phyloP scores from a whole-genome alignment of 306 rosid species.

The Gynostemma pentaphyllum region DNA sequence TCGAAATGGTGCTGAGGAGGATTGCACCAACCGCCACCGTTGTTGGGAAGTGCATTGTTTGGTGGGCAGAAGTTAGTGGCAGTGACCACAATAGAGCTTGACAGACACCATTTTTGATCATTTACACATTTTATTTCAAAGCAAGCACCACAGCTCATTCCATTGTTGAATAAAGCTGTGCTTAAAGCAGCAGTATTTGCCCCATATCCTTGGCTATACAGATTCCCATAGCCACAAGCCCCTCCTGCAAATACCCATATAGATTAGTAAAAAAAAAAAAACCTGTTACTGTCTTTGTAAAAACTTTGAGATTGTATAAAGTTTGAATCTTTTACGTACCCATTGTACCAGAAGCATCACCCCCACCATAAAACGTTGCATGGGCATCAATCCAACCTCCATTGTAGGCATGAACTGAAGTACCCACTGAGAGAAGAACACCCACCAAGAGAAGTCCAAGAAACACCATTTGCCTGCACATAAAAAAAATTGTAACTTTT shows the following conservation, averaged over 20 bases:
- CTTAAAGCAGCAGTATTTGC: constrained; percentile 69
- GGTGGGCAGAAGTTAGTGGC: constrained; percentile 82
- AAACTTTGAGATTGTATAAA: not conserved
- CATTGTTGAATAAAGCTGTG: constrained; percentile 64
- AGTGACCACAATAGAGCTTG: constrained; percentile 42
- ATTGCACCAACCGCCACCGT: constrained; percentile 82
- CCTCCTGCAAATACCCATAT: constrained; percentile 36
- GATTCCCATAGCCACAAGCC: constrained; percentile 74
- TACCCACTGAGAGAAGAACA: constrained; percentile 20
- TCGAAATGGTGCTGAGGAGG: constrained; percentile 78
- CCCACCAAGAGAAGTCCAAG: constrained; percentile 28
- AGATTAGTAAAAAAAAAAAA: not conserved
- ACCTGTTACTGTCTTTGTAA: not conserved
- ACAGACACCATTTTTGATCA: constrained; percentile 54
- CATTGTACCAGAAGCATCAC: constrained; percentile 87
- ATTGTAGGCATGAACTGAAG: constrained; percentile 16
- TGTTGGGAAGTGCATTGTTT: constrained; percentile 53
- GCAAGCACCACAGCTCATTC: constrained; percentile 69
- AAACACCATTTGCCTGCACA: constrained; percentile 25
- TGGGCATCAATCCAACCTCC: constrained; percentile 57
- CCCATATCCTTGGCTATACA: constrained; percentile 68
- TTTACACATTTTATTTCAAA: constrained; percentile 50
- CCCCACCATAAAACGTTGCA: constrained; percentile 86
- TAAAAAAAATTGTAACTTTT: not conserved
- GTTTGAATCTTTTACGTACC: constrained; percentile 23